phyloP scores from a whole-genome alignment of 176 grass and related monocot genomes.

The Tuctoria greenei region DNA sequence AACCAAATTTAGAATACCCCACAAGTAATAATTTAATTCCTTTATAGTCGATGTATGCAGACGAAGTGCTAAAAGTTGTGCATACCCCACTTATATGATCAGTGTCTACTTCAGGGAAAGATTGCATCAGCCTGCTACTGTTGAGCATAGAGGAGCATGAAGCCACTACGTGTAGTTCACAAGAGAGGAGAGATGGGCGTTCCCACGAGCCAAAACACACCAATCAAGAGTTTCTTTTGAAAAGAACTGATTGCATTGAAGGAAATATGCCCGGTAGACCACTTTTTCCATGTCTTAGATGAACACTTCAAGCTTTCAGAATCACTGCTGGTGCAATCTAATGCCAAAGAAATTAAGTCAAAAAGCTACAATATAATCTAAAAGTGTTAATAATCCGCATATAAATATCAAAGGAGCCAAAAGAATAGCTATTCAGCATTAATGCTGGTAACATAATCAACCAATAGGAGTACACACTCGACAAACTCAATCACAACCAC shows the following conservation, averaged over 20 bases:
- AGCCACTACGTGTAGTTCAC: slow-evolving; percentile 76
- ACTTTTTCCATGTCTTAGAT: slow-evolving; percentile 75
- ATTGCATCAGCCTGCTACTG: slow-evolving; percentile 48
- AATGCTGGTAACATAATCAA: neutral
- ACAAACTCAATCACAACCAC: neutral
- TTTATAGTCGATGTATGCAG: neutral
- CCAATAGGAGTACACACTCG: neutral
- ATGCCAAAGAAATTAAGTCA: slow-evolving; percentile 23
- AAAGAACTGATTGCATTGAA: slow-evolving; percentile 45
- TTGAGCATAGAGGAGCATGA: slow-evolving; percentile 51
- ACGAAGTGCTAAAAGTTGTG: neutral
- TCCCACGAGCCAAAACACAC: slow-evolving; percentile 48
- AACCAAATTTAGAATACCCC: slow-evolving; percentile 31
- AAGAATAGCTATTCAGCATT: slow-evolving; percentile 7
- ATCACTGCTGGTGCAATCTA: slow-evolving; percentile 56
- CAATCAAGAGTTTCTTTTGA: slow-evolving; percentile 64
- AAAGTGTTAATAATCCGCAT: neutral
- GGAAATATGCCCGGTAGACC: slow-evolving; percentile 44
- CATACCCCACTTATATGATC: slow-evolving; percentile 42
- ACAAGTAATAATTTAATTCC: slow-evolving; percentile 24
- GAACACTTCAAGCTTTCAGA: slow-evolving; percentile 45
- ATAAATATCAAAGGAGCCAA: neutral
- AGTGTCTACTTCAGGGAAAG: slow-evolving; percentile 47
- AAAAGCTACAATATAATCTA: neutral
- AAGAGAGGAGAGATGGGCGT: slow-evolving; percentile 57